Base-by-base conservation (phyloP, 768 basidiomycete genomes). In the Boletus pseudopeckii region DNA sequence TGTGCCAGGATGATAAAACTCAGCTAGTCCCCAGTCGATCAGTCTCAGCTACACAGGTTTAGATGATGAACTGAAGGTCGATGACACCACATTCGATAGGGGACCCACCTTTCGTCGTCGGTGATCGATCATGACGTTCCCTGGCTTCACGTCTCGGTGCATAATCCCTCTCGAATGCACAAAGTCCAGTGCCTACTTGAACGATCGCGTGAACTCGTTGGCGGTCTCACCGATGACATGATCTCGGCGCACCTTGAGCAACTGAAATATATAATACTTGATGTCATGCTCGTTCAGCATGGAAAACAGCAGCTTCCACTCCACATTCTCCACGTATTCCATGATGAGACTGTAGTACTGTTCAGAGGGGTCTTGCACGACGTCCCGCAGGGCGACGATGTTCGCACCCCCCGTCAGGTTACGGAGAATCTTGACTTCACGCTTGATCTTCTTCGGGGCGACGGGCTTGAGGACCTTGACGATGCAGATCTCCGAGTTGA, bases 1-100 rank as follows among this genome's bases (percentile, higher is more conserved):
- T 43, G 80, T 83, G 44, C 78, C 77, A 2, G 85, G 81, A 60
- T 86, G 84, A 65, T 88, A 88, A 68, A 88, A 88, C 64, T 88
- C 86, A 34, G 85, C 86, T 50, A 88, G 68, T 33, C 86, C 86
- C 86, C 86, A 88, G 70, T 88, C 86, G 56, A 88, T 88, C 54
- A 88, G 66, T 24, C 78, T 72, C 45, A 81, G 64, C 80, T 81
- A 56, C 28, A 56, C 32, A 15, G 38, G 54, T 45, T 54, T 44
- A 28, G 40, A 10, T 36, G 22, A 32, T 20, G 8, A 33, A 18
- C 26, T n/a, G 2, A 38, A 7, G 11, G n/a, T 7, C 42, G 15
- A 40, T 37, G 52, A 48, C 41, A 30, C 49, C 49, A 41, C 28
- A n/a, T n/a, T n/a, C 3, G 30, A 47, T 14, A 17, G 17, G 4